These are phyloP conservation scores for Pseudogymnoascus sp. DNA, from an alignment of 2,329 filamentous ascomycete species.

Conservation along the genomic window DNA sequence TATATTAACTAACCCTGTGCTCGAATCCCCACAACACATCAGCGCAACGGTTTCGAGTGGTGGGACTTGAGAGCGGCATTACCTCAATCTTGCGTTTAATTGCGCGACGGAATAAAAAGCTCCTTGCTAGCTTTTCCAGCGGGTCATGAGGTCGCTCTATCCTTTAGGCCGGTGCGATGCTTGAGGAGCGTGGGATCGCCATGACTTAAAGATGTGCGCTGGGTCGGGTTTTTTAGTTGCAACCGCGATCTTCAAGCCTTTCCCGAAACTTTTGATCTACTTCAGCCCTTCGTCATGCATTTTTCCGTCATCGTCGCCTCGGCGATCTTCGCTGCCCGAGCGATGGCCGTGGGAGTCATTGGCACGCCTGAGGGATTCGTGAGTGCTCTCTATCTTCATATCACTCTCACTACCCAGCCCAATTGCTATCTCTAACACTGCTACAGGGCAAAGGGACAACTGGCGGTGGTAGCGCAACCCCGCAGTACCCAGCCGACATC, in stretches of 20 bases:
- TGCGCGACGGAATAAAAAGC: neutral
- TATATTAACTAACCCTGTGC: neutral
- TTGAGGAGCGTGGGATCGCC: neutral
- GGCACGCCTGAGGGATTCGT: slow-evolving; percentile 19
- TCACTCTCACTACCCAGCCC: neutral
- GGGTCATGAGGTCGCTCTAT: neutral
- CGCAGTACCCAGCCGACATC: slow-evolving; percentile 45
- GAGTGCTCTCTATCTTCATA: neutral
- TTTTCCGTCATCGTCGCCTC: neutral
- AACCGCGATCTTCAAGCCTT: neutral
- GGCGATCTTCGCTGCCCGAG: neutral
- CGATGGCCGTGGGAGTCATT: slow-evolving; percentile 12
- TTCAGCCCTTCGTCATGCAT: neutral
- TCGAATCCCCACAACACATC: neutral
- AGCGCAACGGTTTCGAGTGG: neutral
- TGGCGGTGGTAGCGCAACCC: slow-evolving; percentile 47
- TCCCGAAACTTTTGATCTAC: neutral
- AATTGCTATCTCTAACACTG: slow-evolving; percentile 10
- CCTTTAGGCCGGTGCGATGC: neutral
- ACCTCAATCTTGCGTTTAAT: neutral
- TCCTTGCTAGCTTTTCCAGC: neutral
- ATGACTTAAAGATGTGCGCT: neutral
- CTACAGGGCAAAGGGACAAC: slow-evolving; percentile 39
- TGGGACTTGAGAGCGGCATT: neutral
- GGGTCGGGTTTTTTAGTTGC: neutral